phyloP scores from a whole-genome alignment of 305 asterid species.

The Euphrasia arctica region DNA sequence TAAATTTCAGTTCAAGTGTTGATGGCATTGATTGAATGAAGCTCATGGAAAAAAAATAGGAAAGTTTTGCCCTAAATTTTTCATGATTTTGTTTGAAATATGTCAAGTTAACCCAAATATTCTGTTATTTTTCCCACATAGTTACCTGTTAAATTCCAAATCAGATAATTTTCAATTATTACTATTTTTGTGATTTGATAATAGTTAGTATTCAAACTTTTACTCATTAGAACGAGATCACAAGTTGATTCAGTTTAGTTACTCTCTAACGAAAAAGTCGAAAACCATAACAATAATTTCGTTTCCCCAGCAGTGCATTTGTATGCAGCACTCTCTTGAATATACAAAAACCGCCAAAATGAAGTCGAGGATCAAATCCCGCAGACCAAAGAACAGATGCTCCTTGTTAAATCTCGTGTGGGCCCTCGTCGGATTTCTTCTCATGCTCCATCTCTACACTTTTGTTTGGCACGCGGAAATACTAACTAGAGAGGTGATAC shows the following conservation, averaged over 20 bases:
- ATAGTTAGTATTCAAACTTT: not conserved
- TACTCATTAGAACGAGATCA: not conserved
- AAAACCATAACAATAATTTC: not conserved
- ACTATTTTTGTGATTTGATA: not conserved
- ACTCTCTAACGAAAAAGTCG: no score
- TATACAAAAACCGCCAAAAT: slow-evolving; percentile 52
- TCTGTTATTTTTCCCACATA: not conserved
- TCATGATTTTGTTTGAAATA: no score
- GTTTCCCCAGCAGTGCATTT: slow-evolving; percentile 24
- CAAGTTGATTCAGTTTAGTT: not conserved
- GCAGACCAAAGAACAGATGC: slow-evolving; percentile 82
- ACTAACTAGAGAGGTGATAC: slow-evolving; percentile 31
- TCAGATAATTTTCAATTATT: not conserved
- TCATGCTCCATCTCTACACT: slow-evolving; percentile 58
- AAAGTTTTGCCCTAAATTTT: not conserved
- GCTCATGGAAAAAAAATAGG: not conserved
- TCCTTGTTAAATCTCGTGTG: slow-evolving; percentile 44
- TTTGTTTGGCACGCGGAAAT: slow-evolving; percentile 36
- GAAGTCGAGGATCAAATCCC: slow-evolving; percentile 70
- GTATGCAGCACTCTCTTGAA: slow-evolving; percentile 57
- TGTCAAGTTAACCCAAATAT: not conserved
- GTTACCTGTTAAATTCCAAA: not conserved
- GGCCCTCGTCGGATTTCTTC: slow-evolving; percentile 62
- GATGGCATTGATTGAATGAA: not conserved
- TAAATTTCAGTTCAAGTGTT: not conserved